Evolutionary conservation across 495 filamentous ascomycete genomes (phyloP), one percentile per base, ranked within the genome.

Genomic region (Daldinia bambusicola): DNA sequence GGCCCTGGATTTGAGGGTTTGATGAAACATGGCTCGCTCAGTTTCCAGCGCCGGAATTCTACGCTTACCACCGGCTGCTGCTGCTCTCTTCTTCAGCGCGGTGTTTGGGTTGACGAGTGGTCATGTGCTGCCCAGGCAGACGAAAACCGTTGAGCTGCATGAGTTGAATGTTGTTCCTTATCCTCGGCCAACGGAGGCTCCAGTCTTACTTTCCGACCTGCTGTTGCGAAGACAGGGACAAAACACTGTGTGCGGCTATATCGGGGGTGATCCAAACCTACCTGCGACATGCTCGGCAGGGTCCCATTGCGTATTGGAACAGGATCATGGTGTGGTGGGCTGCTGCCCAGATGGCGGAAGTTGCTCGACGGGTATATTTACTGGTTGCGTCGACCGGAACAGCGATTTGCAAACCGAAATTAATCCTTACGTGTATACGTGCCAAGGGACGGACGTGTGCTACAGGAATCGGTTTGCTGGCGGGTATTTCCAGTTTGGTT

Each of bases 401-500:
- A 84, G 78, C 63, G 72, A 69, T 20, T 77, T 80, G 14, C 82
- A 85, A 70, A 83, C 80, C 32, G 82, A 80, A 70, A 76, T 80
- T 56, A 82, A 85, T 67, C 83, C 82, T 18, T 84, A 84, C 56
- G 78, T 85, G 22, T 84, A 76, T 69, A 83, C 82, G 40, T 85
- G 83, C 69, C 61, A 75, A 48, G 78, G 75, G 40, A 67, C 66
- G 34, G 50, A 79, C 16, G 80, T 84, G 14, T 85, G 83, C 63
- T 85, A 80, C 70, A 75, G 63, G 71, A 85, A 85, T 67, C 38
- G 76, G 18, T 85, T 80, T 60, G 82, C 82, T 7, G 82, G 83
- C n/a, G 83, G 83, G 9, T 83, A 76, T 48, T 84, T 75, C 20
- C 83, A 84, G 73, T 85, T 73, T 22, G 83, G 83, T 10, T 85